phyloP scores from a whole-genome alignment of 108 stramenopile genomes.

The Hondaea fermentalgiana region DNA sequence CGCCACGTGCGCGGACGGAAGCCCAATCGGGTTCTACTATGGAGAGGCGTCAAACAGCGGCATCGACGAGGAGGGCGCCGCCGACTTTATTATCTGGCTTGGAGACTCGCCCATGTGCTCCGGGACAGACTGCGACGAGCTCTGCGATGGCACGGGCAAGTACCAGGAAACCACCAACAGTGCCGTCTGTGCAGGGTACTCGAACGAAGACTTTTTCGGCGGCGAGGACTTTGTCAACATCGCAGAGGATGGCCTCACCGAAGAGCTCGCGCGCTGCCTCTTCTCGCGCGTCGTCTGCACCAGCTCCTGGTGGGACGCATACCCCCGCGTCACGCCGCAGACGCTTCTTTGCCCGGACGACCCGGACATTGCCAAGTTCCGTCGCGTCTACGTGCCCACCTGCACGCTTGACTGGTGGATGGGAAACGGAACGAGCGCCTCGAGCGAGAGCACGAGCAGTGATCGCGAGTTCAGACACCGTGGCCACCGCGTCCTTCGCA shows the following conservation, averaged over 20 bases:
- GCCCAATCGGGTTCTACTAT: neutral
- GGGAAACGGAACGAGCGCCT: neutral
- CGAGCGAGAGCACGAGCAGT: neutral
- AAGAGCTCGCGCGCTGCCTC: neutral
- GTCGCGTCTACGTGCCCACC: neutral
- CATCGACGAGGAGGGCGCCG: neutral
- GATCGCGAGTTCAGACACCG: neutral
- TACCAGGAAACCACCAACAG: neutral
- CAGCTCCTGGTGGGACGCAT: neutral
- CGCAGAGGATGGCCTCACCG: neutral
- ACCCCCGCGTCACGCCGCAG: neutral
- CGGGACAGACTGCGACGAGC: neutral
- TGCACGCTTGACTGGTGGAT: conserved; percentile 13
- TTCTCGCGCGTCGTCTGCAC: neutral
- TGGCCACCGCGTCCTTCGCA: neutral
- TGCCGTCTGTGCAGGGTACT: neutral
- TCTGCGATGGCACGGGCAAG: neutral
- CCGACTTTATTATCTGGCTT: conserved; percentile 8
- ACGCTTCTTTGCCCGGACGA: neutral
- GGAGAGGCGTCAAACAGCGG: neutral
- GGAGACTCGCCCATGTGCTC: neutral
- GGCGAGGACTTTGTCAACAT: neutral
- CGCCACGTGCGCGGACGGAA: neutral
- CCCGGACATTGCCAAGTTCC: neutral
- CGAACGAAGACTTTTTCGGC: neutral